phyloP scores from a whole-genome alignment of 768 basidiomycete genomes.

The Boletus reticuloceps region DNA sequence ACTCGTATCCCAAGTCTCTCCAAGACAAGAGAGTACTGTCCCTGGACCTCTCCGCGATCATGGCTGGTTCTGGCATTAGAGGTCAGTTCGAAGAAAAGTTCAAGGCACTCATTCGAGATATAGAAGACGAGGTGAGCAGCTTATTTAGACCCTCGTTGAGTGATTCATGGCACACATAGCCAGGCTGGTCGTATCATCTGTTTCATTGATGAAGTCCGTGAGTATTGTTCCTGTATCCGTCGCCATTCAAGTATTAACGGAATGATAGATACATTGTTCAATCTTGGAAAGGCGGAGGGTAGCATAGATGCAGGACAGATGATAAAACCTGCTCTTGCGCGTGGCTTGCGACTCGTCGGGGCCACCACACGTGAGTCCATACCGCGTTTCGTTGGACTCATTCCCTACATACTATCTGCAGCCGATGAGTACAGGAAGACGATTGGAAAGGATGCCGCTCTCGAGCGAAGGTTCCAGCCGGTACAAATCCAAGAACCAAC shows the following conservation, averaged over 20 bases:
- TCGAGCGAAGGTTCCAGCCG: slow-evolving; percentile 89
- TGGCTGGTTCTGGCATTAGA: slow-evolving; percentile 88
- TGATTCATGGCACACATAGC: slow-evolving; percentile 11
- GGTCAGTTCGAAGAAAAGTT: slow-evolving; percentile 95
- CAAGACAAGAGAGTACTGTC: slow-evolving; percentile 87
- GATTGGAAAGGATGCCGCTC: slow-evolving; percentile 88
- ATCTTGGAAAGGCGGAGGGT: slow-evolving; percentile 88
- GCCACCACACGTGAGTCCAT: slow-evolving; percentile 76
- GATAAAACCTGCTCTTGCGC: slow-evolving; percentile 89
- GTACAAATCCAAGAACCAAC: slow-evolving; percentile 87
- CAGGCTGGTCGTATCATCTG: slow-evolving; percentile 79
- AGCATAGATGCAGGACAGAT: slow-evolving; percentile 91
- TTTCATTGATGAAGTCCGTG: slow-evolving; percentile 94
- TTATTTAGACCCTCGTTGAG: slow-evolving; percentile 28
- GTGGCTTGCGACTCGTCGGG: slow-evolving; percentile 85
- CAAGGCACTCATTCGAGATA: slow-evolving; percentile 85
- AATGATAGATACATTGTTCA: slow-evolving; percentile 67
- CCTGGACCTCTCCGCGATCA: slow-evolving; percentile 76
- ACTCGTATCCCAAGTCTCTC: slow-evolving; percentile 53
- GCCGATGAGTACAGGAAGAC: slow-evolving; percentile 90
- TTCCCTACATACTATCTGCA: not conserved
- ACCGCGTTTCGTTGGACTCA: not conserved
- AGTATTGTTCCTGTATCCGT: slow-evolving; percentile 32
- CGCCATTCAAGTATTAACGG: not conserved
- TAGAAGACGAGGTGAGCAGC: slow-evolving; percentile 68